A percentile compares a stretch with the other conserved stretches of the same genome.
Conservation (phyloP, 345 rosid genomes). For the Arabidopsis suecica region DNA sequence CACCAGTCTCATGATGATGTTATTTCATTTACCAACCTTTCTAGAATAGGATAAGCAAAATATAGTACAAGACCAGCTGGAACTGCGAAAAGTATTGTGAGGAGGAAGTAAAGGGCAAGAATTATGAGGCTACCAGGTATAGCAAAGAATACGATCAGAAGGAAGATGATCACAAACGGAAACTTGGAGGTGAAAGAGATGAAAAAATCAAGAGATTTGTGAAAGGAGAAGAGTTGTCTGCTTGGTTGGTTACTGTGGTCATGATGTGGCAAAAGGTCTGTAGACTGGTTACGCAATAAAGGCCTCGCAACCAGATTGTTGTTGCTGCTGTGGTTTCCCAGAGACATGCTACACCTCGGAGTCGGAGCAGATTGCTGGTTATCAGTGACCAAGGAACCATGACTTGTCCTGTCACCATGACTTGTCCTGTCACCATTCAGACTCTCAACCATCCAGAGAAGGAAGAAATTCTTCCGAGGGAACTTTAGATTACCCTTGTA, state of each 20-base stretch:
- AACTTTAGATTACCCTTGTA: slow-evolving; percentile 58
- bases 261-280: slow-evolving; percentile 34
- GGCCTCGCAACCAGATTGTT: slow-evolving; percentile 30
- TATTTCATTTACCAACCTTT: slow-evolving; percentile 65
- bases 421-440: slow-evolving; percentile 58
- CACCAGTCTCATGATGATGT: slow-evolving; percentile 39
- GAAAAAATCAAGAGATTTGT: slow-evolving; percentile 63
- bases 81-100: slow-evolving; percentile 61
- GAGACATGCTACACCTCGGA: slow-evolving; percentile 35
- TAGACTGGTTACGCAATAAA: slow-evolving; percentile 26
- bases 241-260: slow-evolving; percentile 38
- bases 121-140: slow-evolving; percentile 67
- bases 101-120: slow-evolving; percentile 58
- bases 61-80: slow-evolving; percentile 63
- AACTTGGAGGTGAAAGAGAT: slow-evolving; percentile 62
- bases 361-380: slow-evolving; percentile 47
- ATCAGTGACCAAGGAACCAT: slow-evolving; percentile 30
- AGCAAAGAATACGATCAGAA: slow-evolving; percentile 56
- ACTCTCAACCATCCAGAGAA: slow-evolving; percentile 83
- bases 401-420: slow-evolving; percentile 55
- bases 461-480: slow-evolving; percentile 67
- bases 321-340: slow-evolving; percentile 43
- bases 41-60: slow-evolving; percentile 64
- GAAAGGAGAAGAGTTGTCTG: slow-evolving; percentile 51
- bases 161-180: slow-evolving; percentile 58